phyloP scores from a whole-genome alignment of 306 rosid genomes.

The Luffa aegyptiaca region DNA sequence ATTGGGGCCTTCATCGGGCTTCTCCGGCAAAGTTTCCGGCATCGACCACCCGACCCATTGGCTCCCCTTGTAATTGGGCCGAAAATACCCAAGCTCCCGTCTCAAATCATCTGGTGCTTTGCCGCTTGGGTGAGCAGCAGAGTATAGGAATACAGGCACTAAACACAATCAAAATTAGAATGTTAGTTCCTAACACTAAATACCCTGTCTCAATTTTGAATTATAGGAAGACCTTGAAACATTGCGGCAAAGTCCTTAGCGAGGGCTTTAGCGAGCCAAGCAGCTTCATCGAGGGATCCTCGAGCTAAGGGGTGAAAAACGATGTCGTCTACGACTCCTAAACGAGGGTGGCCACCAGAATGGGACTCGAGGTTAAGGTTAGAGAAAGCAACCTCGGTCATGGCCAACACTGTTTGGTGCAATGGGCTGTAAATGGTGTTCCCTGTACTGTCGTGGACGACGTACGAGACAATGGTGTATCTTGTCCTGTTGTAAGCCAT shows the following conservation, averaged over 20 bases:
- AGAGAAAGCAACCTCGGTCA: slow-evolving; percentile 64
- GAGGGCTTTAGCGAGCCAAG: slow-evolving; percentile 70
- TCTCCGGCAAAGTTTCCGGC: slow-evolving; percentile 40
- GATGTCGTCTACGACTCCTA: slow-evolving; percentile 79
- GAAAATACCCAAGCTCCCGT: slow-evolving; percentile 52
- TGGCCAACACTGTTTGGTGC: slow-evolving; percentile 51
- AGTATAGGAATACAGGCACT: slow-evolving; percentile 79
- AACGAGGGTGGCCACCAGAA: slow-evolving; percentile 66
- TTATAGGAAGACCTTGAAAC: slow-evolving; percentile 40
- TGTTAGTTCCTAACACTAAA: no score
- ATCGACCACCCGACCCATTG: slow-evolving; percentile 87
- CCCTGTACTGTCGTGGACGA: slow-evolving; percentile 48
- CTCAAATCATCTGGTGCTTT: slow-evolving; percentile 62
- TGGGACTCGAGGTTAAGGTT: slow-evolving; percentile 59
- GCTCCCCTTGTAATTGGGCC: slow-evolving; percentile 52
- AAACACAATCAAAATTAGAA: slow-evolving; percentile 11
- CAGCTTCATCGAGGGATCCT: slow-evolving; percentile 63
- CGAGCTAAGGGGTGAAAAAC: slow-evolving; percentile 64
- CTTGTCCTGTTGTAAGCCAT: slow-evolving; percentile 56
- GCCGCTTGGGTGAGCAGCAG: slow-evolving; percentile 78
- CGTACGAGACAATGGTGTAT: slow-evolving; percentile 62
- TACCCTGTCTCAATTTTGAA: neutral
- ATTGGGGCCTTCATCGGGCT: slow-evolving; percentile 59
- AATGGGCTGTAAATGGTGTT: slow-evolving; percentile 64
- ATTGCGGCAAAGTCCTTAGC: slow-evolving; percentile 54